Conservation (phyloP, 2,329 filamentous ascomycete genomes). For the Penicillium sp. region DNA sequence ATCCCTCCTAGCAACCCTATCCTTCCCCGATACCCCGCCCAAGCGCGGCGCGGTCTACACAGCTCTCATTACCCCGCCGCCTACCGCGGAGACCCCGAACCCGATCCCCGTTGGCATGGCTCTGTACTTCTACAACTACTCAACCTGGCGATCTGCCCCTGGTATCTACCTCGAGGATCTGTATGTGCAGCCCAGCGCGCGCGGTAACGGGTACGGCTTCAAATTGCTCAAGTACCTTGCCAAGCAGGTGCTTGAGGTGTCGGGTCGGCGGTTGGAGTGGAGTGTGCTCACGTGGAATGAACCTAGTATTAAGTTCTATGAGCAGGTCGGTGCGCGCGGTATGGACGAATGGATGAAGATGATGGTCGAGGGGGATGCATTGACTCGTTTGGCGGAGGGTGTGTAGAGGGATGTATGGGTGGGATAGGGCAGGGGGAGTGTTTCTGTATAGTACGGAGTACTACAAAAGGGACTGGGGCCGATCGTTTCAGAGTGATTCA, state of each 20-base stretch:
- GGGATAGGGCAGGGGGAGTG: background rate
- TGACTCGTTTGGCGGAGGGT: slow-evolving; percentile 40
- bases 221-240: slow-evolving; percentile 71
- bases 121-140: slow-evolving; percentile 93
- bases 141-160: slow-evolving; percentile 81
- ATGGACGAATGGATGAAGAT: slow-evolving; percentile 51
- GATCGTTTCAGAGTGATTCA: background rate
- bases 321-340: slow-evolving; percentile 42
- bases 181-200: slow-evolving; percentile 69
- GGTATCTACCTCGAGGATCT: slow-evolving; percentile 94
- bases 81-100: slow-evolving; percentile 38
- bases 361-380: slow-evolving; percentile 47
- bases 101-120: slow-evolving; percentile 68
- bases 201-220: slow-evolving; percentile 78
- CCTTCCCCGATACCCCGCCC: slow-evolving; percentile 61
- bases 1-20: slow-evolving; percentile 70
- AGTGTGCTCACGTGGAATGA: slow-evolving; percentile 89
- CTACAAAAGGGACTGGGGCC: too few relatives aligned
- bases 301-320: slow-evolving; percentile 84
- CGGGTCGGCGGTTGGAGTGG: slow-evolving; percentile 81
- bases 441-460: background rate
- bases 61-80: slow-evolving; percentile 60
- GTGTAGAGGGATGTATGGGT: background rate
- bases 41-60: slow-evolving; percentile 67
- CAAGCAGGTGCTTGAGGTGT: slow-evolving; percentile 69